Percentiles rank a stretch among this genome's conserved stretches.
Conservation (phyloP, 176 grass and related monocot species). For the Microstegium vimineum region DNA sequence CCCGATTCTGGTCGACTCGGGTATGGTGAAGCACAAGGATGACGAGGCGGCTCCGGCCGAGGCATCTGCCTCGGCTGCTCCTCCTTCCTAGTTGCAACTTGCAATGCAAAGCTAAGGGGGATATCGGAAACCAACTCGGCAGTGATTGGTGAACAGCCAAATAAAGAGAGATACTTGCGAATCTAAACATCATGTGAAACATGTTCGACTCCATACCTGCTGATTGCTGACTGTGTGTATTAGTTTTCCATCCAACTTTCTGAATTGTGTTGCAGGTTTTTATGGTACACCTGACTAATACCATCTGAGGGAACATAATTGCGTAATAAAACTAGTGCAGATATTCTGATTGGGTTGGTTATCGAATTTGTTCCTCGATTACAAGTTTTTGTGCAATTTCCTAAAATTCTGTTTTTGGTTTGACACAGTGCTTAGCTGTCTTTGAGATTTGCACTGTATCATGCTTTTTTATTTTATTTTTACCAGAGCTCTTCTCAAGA, state of each 20-base stretch:
- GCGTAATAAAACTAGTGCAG: not conserved
- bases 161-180: conserved; percentile 31
- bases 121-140: conserved; percentile 8
- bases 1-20: conserved; percentile 88
- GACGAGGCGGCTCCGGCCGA: conserved; percentile 52
- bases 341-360: not conserved
- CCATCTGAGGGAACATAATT: not conserved
- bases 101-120: not conserved
- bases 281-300: not conserved
- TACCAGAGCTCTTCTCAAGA: not conserved
- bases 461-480: not conserved
- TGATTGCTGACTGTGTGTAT: conserved; percentile 9
- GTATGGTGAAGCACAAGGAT: conserved; percentile 98
- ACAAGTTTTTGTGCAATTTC: not conserved
- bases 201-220: conserved; percentile 15
- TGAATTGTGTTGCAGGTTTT: not conserved
- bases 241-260: conserved; percentile 10
- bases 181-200: conserved; percentile 1
- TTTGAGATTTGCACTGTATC: not conserved
- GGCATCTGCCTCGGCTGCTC: conserved; percentile 46
- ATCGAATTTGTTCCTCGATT: not conserved
- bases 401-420: not conserved
- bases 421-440: not conserved
- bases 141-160: conserved; percentile 2
- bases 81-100: conserved; percentile 40